Base-by-base conservation (phyloP, 495 filamentous ascomycete species). In the Neurospora pannonica region DNA sequence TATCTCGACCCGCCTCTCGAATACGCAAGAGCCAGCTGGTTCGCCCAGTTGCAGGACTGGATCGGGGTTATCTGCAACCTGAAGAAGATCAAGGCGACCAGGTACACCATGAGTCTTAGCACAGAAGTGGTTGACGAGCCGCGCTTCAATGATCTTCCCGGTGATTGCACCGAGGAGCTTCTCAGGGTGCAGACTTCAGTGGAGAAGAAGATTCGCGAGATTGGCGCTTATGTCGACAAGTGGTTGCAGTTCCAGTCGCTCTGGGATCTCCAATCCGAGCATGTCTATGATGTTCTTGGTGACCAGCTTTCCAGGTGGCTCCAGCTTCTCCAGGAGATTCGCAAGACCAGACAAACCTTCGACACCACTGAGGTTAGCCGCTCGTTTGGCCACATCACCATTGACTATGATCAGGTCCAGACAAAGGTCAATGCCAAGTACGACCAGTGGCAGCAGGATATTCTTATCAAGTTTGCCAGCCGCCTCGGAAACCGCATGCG, bases 401-500 rank as follows among this genome's bases (percentile, higher is more conserved):
- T 99, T 76, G 95, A 98, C 80, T 98, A 98, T 75, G 96, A 97
- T 77, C 96, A 99, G 83, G 96, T 99, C 0, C 97, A 98, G 79
- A 93, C 94, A 39, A 97, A 95, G 81, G 95, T 99, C 80, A 98
- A 97, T 80, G 93, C 93, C 72, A 98, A 98, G 79, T 99, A 99
- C 78, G 97, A 99, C 80, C 97, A 98, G 82, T 99, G 96, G 96
- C 96, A 99, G 79, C 94, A 97, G 76, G 96, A 99, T 72, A 97
- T 99, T 54, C 85, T 97, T 24, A 86, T 91, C 42, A 97, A 97
- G 79, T 99, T 99, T 82, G 97, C 94, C 46, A 86, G 87, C 34
- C 92, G 94, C 67, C 91, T 98, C 71, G 94, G 94, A n/a, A 92
- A 89, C 73, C 91, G 93, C 48, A 94, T 98, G 90, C 87, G 92